Evolutionary conservation across 176 grass and related monocot genomes (phyloP), one percentile per base, ranked within the genome.

Genomic region (Saccharum officinarum): DNA sequence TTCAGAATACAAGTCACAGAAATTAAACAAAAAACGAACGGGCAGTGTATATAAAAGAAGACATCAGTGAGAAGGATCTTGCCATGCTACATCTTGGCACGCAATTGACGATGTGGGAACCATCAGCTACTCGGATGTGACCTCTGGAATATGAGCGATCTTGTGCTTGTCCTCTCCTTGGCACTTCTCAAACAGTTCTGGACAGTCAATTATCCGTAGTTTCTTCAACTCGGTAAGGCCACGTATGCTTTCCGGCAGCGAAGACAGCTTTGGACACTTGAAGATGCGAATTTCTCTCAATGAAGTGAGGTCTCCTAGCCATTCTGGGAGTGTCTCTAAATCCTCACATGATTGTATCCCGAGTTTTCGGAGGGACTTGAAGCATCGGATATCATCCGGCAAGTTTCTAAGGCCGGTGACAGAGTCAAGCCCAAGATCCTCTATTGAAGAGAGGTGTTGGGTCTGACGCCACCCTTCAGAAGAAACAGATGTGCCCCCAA

Each of bases 391-490:
- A 16, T 18, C 75, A 11, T 41, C 34, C 1, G 75, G 54, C 22
- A 77, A 23, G 52, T 5, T 39, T 77, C 5, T 26, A 11, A 77
- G 75, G 11, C 52, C 75, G 0, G 34, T 15, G 11, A 54, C 8
- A 10, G 0, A 1, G 0, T 0, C 0, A 1, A 77, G 11, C 0
- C 0, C 0, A 39, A 77, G 33, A 60, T 0, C 0, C 34, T 40
- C 34, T 0, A 60, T 23, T 25, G 75, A 60, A 9, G 75, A 77
- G 10, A 61, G 50, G 11, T 60, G n/a, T 6, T 16, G 75, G 55
- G 49, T 11, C 75, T 52, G 38, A 59, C 52, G 52, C 75, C 75
- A 77, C 36, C 3, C 57, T 26, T 77, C 54, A 39, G 20, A 23
- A 60, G 75, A 61, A 10, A 7, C 11, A 22, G 18, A 2, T 52